These are phyloP conservation scores for Codiaeum variegatum DNA, from an alignment of 441 rosid species.

Conservation along the genomic window DNA sequence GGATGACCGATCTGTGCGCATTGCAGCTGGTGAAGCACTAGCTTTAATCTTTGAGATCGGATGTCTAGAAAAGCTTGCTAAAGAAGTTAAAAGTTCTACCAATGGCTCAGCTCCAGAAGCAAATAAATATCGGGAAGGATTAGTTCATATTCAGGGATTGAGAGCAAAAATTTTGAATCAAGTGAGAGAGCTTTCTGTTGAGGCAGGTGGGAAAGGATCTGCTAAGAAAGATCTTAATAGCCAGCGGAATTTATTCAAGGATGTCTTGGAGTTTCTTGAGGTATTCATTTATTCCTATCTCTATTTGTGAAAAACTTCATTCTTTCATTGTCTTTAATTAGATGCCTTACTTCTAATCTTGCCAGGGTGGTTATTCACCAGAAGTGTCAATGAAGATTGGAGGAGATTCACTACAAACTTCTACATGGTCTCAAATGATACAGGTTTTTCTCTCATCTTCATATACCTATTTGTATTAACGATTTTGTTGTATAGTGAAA, in stretches of 20 bases:
- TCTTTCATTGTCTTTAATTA: neutral
- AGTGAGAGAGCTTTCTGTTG: constrained; percentile 68
- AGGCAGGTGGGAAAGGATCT: constrained; percentile 96
- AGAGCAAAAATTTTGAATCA: constrained; percentile 60
- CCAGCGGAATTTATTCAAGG: constrained; percentile 81
- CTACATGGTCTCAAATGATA: constrained; percentile 71
- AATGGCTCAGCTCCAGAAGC: constrained; percentile 47
- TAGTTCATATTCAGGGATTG: constrained; percentile 58
- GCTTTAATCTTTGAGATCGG: constrained; percentile 78
- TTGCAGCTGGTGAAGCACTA: constrained; percentile 93
- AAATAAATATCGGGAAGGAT: constrained; percentile 46
- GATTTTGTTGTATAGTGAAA: neutral
- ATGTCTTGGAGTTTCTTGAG: constrained; percentile 77
- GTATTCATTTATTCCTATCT: constrained; percentile 31
- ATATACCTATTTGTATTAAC: neutral
- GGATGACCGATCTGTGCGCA: constrained; percentile 83
- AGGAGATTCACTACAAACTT: constrained; percentile 51
- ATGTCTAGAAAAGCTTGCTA: constrained; percentile 59
- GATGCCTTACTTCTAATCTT: constrained; percentile 3
- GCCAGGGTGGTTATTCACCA: constrained; percentile 61
- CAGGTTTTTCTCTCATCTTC: constrained; percentile 45
- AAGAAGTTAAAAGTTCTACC: constrained; percentile 38
- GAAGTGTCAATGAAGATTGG: constrained; percentile 67
- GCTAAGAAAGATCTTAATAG: constrained; percentile 82
- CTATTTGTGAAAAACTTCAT: neutral